Base-by-base conservation (phyloP, 345 rosid species). In the Carallia brachiata region DNA sequence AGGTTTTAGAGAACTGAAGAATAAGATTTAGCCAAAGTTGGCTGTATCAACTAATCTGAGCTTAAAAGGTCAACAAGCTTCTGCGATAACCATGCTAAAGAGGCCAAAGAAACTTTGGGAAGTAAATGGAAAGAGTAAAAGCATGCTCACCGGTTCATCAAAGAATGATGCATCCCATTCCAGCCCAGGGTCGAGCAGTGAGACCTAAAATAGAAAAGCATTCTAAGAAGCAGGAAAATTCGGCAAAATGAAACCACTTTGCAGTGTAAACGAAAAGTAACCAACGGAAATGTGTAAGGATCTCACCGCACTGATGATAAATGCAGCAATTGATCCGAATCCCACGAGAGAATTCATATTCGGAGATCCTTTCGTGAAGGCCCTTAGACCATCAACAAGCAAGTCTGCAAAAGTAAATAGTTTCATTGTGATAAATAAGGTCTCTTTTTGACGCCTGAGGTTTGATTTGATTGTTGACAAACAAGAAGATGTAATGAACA, bases 341-440 rank as follows among this genome's bases (percentile, higher is more conserved):
- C 98, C 97, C 67, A 94, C 96, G 1, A 94, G 88, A 44, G 97
- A 94, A 78, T 94, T 94, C 98, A 94, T 94, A 80, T 94, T 91
- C 23, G 97, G 97, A 10, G 99, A 86, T 74, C 97, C 85, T 80
- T 87, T 94, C 76, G 73, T 81, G 54, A 94, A 86, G 47, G 96
- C 97, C 77, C 66, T 83, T 70, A 94, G 66, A 65, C 99, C 97
- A 77, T 94, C 97, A 73, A 87, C 75, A 65, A 91, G 80, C 83
- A 91, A 82, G 27, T 88, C 97, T 94, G 84, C 83, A 84, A 69
- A 59, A 70, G 9, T 23, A 18, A 68, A 6, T n/a, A 65, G 10
- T 13, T 56, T 56, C 16, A 27, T 27, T 3, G 15, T 5, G 31
- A 27, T 30, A 27, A 5, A 56, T 15, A 19, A 2, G 60, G n/a